Conservation (phyloP, 768 basidiomycete species). For the Panellus pusillus region DNA sequence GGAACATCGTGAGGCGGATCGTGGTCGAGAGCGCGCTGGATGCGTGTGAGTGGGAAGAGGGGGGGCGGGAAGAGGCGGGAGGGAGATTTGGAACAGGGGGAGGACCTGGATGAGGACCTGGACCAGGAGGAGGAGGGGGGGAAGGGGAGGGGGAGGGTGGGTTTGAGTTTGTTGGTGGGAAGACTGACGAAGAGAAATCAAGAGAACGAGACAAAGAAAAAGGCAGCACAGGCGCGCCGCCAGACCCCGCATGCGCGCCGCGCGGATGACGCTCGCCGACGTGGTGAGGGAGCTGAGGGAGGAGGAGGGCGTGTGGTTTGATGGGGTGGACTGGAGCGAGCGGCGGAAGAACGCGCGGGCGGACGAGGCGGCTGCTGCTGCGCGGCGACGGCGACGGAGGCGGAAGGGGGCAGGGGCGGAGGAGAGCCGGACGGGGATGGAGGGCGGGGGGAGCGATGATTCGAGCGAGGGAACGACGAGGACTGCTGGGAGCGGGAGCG, state of each 20-base stretch:
- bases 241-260: slow-evolving; percentile 56
- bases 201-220: too few relatives aligned
- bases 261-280: slow-evolving; percentile 60
- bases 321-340: slow-evolving; percentile 70
- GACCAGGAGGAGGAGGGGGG: too few relatives aligned
- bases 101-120: too few relatives aligned
- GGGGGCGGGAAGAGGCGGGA: too few relatives aligned
- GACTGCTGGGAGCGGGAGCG: slow-evolving; percentile 17
- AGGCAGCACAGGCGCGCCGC: background rate
- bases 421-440: slow-evolving; percentile 26
- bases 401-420: slow-evolving; percentile 22
- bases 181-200: too few relatives aligned
- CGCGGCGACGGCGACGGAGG: slow-evolving; percentile 6
- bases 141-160: too few relatives aligned
- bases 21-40: slow-evolving; percentile 62
- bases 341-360: slow-evolving; percentile 39
- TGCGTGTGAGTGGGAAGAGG: slow-evolving; percentile 14
- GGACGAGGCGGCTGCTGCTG: slow-evolving; percentile 24
- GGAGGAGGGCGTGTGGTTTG: slow-evolving; percentile 68
- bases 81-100: too few relatives aligned
- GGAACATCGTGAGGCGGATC: slow-evolving; percentile 64
- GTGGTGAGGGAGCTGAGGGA: slow-evolving; percentile 58
- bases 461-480: slow-evolving; percentile 44
- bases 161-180: too few relatives aligned
- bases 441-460: slow-evolving; percentile 45